Evolutionary conservation across 306 rosid genomes (phyloP).

Genomic region (Cyclanthera cordifolia): DNA sequence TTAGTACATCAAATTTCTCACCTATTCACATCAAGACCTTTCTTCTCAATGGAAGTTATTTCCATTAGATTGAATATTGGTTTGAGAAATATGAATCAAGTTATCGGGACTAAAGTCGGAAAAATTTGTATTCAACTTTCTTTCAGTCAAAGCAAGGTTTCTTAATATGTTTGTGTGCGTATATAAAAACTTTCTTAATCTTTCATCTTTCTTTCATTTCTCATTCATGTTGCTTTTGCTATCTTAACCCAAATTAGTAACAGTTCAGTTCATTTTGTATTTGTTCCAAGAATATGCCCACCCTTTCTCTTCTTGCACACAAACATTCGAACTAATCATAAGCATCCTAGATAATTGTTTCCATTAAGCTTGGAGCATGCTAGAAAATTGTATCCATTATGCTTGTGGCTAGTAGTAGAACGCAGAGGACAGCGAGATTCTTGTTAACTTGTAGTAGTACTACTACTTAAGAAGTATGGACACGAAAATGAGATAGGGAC

Average conservation of each 20-base stretch:
- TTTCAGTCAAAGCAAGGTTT: not conserved
- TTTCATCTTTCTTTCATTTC: slow-evolving; percentile 8
- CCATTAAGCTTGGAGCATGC: not conserved
- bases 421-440: not conserved
- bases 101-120: not conserved
- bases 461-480: no score
- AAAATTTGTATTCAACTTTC: not conserved
- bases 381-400: not conserved
- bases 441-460: not conserved
- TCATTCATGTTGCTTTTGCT: slow-evolving; percentile 4
- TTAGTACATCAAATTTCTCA: not conserved
- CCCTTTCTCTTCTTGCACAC: not conserved
- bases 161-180: not conserved
- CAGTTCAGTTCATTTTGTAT: not conserved
- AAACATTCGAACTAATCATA: not conserved
- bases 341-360: not conserved
- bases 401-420: not conserved
- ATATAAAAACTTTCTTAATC: slow-evolving; percentile 8
- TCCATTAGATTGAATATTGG: not conserved
- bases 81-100: not conserved
- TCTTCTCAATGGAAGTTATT: not conserved
- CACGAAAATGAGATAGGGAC: no score
- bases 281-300: not conserved
- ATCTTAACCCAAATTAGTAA: no score
- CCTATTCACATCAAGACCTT: slow-evolving; percentile 11